Conservation (phyloP, 805 yeast genomes). For the Lipomyces starkeyi region DNA sequence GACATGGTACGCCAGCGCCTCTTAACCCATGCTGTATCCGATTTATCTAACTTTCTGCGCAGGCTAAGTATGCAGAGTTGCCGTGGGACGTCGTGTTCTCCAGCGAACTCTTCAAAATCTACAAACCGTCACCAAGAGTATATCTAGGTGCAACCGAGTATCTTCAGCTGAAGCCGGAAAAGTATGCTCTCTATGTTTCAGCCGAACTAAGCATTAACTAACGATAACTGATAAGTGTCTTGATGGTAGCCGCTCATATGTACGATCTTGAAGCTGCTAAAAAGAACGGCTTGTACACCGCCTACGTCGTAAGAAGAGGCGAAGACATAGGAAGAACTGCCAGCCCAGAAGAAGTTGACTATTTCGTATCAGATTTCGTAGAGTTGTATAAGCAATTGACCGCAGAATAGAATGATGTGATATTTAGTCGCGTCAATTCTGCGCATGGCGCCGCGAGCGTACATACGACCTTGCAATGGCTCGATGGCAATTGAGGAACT, state of each 20-base stretch:
- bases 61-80: conserved; percentile 36
- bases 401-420: not conserved
- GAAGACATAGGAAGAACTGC: conserved; percentile 27
- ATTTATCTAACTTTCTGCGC: not conserved
- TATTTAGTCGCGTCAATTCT: not conserved
- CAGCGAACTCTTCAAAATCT: conserved; percentile 32
- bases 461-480: not conserved
- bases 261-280: conserved; percentile 35
- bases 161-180: conserved; percentile 32
- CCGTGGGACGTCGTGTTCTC: conserved; percentile 37
- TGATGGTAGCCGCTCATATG: conserved; percentile 37
- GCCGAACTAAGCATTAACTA: not conserved
- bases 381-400: conserved; percentile 27
- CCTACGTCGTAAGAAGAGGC: conserved; percentile 28
- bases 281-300: conserved; percentile 26
- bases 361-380: conserved; percentile 15
- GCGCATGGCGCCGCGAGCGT: not conserved
- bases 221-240: conserved; percentile 12
- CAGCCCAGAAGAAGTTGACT: conserved; percentile 27
- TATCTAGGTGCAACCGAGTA: conserved; percentile 32
- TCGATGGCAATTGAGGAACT: not conserved
- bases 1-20: conserved; percentile 28
- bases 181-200: conserved; percentile 11
- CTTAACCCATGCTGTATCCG: not conserved
- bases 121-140: conserved; percentile 34